Conservation (phyloP, 2,329 filamentous ascomycete genomes). For the Aspergillus felis region DNA sequence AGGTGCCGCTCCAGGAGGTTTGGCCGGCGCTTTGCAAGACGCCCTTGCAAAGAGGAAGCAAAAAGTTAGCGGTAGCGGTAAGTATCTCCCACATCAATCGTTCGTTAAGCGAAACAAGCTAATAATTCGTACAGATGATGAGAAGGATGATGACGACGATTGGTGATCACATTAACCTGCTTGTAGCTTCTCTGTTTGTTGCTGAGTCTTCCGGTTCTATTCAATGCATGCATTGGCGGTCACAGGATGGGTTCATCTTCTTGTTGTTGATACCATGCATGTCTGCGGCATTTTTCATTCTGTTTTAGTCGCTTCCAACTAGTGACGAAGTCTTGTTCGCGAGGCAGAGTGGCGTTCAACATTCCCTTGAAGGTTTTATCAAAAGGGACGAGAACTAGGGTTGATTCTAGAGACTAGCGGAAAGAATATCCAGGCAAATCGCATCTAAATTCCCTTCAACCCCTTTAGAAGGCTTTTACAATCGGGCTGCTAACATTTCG, state of each 20-base stretch:
- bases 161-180: slow-evolving; percentile 30
- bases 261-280: slow-evolving; percentile 16
- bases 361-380: background rate
- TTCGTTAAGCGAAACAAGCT: slow-evolving; percentile 11
- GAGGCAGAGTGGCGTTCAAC: background rate
- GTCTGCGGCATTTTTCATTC: slow-evolving; percentile 3
- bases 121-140: slow-evolving; percentile 39
- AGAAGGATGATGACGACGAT: slow-evolving; percentile 45
- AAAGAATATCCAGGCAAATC: background rate
- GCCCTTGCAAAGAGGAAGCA: slow-evolving; percentile 79
- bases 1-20: slow-evolving; percentile 52
- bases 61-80: slow-evolving; percentile 93
- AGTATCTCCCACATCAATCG: slow-evolving; percentile 41
- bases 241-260: background rate
- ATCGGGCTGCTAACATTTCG: too few relatives aligned
- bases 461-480: background rate
- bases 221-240: slow-evolving; percentile 4
- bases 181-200: background rate
- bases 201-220: background rate
- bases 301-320: background rate
- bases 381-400: background rate
- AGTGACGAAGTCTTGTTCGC: background rate
- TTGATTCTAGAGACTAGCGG: background rate
- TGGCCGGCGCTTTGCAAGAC: slow-evolving; percentile 79
- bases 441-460: background rate